These are phyloP conservation scores for Lachnellula hyalina DNA, from an alignment of 2,329 filamentous ascomycete species.

Conservation along the genomic window DNA sequence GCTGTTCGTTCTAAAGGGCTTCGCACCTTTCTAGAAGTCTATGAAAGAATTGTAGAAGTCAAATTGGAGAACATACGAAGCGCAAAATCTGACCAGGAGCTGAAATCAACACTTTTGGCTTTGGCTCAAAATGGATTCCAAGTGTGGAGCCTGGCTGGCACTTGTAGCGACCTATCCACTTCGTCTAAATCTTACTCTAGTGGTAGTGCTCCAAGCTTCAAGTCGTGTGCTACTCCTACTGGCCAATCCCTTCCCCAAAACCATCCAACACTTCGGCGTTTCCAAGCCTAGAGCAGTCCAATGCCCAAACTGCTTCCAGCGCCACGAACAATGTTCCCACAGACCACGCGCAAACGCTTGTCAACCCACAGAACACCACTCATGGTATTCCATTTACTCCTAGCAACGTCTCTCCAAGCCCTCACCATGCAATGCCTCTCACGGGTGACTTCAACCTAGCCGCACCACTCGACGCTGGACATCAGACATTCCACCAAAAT, in stretches of 20 bases:
- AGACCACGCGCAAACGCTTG: too few species aligned
- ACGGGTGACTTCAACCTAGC: neutral
- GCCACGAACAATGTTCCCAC: neutral
- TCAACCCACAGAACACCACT: neutral
- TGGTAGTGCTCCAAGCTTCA: neutral
- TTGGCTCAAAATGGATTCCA: neutral
- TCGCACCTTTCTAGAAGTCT: neutral
- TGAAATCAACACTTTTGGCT: neutral
- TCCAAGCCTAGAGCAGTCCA: neutral
- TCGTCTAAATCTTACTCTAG: neutral
- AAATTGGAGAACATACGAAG: neutral
- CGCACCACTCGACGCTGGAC: neutral
- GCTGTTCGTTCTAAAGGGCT: neutral
- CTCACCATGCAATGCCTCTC: neutral
- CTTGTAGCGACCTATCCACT: neutral
- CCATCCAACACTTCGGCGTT: neutral
- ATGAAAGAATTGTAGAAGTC: neutral
- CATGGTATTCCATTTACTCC: too few species aligned
- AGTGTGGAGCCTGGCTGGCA: neutral
- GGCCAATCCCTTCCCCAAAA: neutral
- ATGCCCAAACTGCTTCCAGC: neutral
- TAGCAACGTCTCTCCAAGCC: too few species aligned
- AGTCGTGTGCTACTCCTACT: neutral
- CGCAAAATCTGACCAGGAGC: neutral
- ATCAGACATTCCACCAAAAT: neutral